Evolutionary conservation across 148 eudicot genomes (phyloP).

Genomic region (Vaccinium myrtillus): DNA sequence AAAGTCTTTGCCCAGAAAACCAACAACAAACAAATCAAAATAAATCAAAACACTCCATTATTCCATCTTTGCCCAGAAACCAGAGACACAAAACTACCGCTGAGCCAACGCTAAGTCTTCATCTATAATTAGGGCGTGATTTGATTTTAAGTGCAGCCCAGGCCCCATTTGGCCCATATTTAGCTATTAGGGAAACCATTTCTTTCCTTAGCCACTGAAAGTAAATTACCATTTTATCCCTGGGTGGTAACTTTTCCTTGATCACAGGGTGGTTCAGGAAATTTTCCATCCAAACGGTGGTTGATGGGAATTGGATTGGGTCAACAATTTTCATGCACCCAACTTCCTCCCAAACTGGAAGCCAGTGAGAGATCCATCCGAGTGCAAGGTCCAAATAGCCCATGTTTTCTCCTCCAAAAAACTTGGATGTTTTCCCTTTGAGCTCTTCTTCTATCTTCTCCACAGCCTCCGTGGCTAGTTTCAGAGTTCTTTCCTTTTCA

Average conservation of each 20-base stretch:
- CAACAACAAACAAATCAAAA: too few species aligned
- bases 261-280: constrained; percentile 19
- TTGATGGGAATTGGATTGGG: constrained; percentile 21
- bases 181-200: background rate
- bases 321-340: constrained; percentile 27
- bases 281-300: constrained; percentile 22
- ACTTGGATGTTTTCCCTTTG: constrained; percentile 11
- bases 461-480: constrained; percentile 12
- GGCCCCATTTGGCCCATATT: background rate
- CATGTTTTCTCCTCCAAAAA: constrained; percentile 31
- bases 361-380: constrained; percentile 21
- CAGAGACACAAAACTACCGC: too few species aligned
- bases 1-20: too few species aligned
- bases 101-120: too few species aligned
- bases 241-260: constrained; percentile 25
- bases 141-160: background rate
- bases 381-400: constrained; percentile 28
- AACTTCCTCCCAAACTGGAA: constrained; percentile 30
- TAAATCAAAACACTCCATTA: too few species aligned
- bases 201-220: constrained; percentile 1
- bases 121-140: background rate
- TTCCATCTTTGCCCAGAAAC: too few species aligned
- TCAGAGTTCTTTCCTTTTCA: constrained; percentile 15
- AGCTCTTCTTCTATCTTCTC: constrained; percentile 28
- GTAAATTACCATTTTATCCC: constrained; percentile 13